Base-by-base conservation (phyloP, 2,329 filamentous ascomycete genomes). In the Talaromyces sp. region DNA sequence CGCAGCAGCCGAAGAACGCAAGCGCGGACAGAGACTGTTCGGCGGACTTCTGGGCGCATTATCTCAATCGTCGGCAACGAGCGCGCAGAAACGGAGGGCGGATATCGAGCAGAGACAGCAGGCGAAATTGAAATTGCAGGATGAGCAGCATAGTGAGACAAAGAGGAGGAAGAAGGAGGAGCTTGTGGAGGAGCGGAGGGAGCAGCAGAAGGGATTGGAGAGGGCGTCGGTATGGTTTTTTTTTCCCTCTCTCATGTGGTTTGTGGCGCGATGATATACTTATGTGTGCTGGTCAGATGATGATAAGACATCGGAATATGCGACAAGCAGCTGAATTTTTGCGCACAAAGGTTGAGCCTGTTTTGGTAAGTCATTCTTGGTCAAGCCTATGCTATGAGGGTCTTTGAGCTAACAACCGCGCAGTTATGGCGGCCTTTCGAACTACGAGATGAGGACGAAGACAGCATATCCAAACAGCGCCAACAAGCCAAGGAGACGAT, bases 391-490 rank as follows among this genome's bases (percentile, higher is more conserved):
- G 16, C 12, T 14, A n/a, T 54, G 28, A 2, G 50, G 23, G 21
- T 16, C 6, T 37, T 18, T 57, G 35, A 35, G 54, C 7, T 66
- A 42, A 62, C 31, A 28, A 25, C 18, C 64, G 16, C 67, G 12
- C 67, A 96, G 92, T 93, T 89, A 75, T 97, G 95, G 75, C 87
- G 88, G 52, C 93, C 93, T 0, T 96, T 90, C 88, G 87, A 92
- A 69, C 81, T 90, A 62, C 86, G 85, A 35, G 74, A 80, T 5
- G 82, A 85, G 50, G 89, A 97, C 73, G 86, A 93, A 74, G 83
- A 86, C 5, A 81, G 76, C 11, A 90, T 97, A 71, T 83, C 87
- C 52, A 79, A 83, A 4, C 93, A 96, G 74, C 81, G 91, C 31
- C 80, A 83, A 54, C 84, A 88, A 59, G 85, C 84, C 16, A 83